Base-by-base conservation (phyloP, 352 stramenopile species). In the Phytophthora vignae region DNA sequence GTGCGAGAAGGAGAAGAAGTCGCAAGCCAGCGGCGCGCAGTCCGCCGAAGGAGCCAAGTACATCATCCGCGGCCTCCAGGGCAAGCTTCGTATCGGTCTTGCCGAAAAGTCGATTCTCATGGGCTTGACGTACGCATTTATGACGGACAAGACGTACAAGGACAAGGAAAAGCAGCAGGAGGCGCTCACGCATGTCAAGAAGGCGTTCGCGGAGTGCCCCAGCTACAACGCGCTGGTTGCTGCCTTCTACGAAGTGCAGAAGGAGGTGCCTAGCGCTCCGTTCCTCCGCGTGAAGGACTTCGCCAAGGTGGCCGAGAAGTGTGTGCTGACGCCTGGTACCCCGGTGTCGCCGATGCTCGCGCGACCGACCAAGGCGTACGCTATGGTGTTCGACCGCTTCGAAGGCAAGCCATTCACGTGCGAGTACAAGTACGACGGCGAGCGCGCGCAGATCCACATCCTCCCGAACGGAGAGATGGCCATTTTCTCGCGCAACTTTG, bases 371-470 rank as follows among this genome's bases (percentile, higher is more conserved):
- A 99, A 99, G 74, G 88, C 90, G 38, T 94, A 95, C 59, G 89
- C 91, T 21, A 98, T 99, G 85, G 98, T 99, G 10, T 93, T 99
- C 49, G 98, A 99, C 63, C 92, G 98, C 8, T 96, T 99, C 58
- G 88, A 98, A 73, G 97, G 95, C 29, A 89, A 94, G 75, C 82
- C 88, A 36, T 99, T 99, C 77, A 99, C 97, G 4, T 99, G 96
- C 74, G 98, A 99, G 79, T 99, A 98, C 92, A 99, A 99, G 83
- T 99, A 99, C 79, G 98, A 99, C 74, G 98, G 98, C 36, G 98
- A 99, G 78, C 88, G 98, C 50, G 97, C 98, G 5, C 98, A 99
- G 77, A 94, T 96, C 52, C 97, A 99, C 80, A 97, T 98, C 50
- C 79, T 93, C 6, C 57, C 79, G 0, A 87, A 92, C 52, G 97